Conservation (phyloP, 2,329 filamentous ascomycete genomes). For the Aspergillus japonicus region DNA sequence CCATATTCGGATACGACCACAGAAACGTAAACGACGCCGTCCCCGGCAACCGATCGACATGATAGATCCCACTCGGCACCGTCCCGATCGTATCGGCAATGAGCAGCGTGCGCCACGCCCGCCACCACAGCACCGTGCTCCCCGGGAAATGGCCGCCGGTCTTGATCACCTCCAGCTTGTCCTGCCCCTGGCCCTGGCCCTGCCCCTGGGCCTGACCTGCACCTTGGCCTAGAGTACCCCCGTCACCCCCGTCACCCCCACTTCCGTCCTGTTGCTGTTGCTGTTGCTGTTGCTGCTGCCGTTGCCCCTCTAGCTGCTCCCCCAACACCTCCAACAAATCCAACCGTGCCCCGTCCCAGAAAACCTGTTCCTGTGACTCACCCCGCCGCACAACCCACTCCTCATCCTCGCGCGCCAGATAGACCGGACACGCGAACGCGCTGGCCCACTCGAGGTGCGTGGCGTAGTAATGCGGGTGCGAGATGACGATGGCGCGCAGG, state of each 20-base stretch:
- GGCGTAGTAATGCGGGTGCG: constrained; percentile 79
- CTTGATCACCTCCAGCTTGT: constrained; percentile 63
- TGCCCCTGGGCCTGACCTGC: neutral
- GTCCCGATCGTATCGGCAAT: constrained; percentile 76
- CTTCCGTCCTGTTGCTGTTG: too few relatives aligned
- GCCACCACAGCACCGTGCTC: constrained; percentile 65
- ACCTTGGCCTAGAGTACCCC: neutral
- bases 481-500: constrained; percentile 69
- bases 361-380: constrained; percentile 30
- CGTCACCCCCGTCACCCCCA: constrained; percentile 2
- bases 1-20: constrained; percentile 70
- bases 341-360: constrained; percentile 36
- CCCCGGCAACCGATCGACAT: constrained; percentile 37
- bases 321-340: constrained; percentile 1
- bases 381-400: constrained; percentile 59
- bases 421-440: constrained; percentile 68
- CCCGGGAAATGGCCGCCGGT: constrained; percentile 79
- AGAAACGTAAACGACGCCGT: constrained; percentile 65
- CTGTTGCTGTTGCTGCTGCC: constrained; percentile 27
- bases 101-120: constrained; percentile 61
- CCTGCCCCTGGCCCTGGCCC: neutral
- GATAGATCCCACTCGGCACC: constrained; percentile 52
- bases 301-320: neutral
- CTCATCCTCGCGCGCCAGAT: constrained; percentile 63
- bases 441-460: constrained; percentile 72